Conservation (phyloP, 176 grass and related monocot species). For the Thalia dealbata region DNA sequence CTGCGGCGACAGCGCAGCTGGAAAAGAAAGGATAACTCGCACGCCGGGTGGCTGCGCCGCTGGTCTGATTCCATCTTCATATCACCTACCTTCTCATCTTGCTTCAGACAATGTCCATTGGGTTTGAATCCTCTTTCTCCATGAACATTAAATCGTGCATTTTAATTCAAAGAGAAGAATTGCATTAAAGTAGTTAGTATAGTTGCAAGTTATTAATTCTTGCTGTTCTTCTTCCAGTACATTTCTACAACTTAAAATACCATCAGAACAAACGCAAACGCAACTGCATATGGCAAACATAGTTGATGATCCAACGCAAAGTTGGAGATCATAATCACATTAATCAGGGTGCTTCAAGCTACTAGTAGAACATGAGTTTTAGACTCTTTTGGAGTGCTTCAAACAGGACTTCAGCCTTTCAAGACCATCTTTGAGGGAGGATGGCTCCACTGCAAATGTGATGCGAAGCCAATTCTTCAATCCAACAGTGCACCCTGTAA, state of each 20-base stretch:
- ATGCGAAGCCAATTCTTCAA: constrained; percentile 62
- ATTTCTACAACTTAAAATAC: too few relatives aligned
- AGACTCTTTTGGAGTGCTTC: constrained; percentile 31
- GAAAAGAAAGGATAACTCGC: constrained; percentile 61
- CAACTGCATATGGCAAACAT: too few relatives aligned
- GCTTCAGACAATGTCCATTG: constrained; percentile 2
- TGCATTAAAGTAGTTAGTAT: too few relatives aligned
- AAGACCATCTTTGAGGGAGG: constrained; percentile 44
- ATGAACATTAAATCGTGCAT: neutral
- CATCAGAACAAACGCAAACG: too few relatives aligned
- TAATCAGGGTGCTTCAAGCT: too few relatives aligned
- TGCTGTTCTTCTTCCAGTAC: too few relatives aligned
- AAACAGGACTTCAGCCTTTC: constrained; percentile 49
- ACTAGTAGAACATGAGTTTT: neutral
- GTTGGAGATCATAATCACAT: too few relatives aligned
- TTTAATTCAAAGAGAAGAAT: too few relatives aligned
- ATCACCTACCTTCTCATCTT: constrained; percentile 25
- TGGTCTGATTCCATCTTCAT: too few relatives aligned
- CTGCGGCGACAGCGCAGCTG: constrained; percentile 31
- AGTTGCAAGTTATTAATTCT: too few relatives aligned
- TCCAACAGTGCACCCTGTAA: constrained; percentile 40
- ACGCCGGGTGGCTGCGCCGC: constrained; percentile 64
- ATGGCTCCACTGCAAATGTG: constrained; percentile 36
- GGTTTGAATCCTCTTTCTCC: neutral
- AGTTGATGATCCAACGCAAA: too few relatives aligned